Evolutionary conservation across 2,329 filamentous ascomycete genomes (phyloP), one percentile per base, ranked within the genome.

Genomic region (Chalara sp.): DNA sequence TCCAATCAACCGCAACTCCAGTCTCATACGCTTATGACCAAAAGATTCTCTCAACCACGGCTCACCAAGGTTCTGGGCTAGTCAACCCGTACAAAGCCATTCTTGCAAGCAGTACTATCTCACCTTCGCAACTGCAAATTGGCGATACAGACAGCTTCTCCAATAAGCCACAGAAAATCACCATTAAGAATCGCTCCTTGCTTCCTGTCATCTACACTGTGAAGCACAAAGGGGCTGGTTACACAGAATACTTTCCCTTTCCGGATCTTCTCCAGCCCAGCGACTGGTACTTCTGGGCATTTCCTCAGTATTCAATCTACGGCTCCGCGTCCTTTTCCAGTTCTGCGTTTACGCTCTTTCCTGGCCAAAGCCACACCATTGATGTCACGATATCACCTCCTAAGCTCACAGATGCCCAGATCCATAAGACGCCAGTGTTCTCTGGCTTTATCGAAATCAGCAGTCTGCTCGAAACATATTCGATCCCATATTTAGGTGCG

Each of bases 1-100:
- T 70, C 6, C 64, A 66, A 45, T 62, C 59, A 0, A 68, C 62
- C 1, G 56, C 66, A 1, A 61, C 32, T 2, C 66, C 64, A 0
- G 42, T 62, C 1, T 51, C 55, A 7, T 64, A 61, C 56, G 58
- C 58, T 28, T 62, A 55, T 50, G 54, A 68, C 53, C 50, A 58
- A 6, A 57, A 58, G 3, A 57, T 66, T 39, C 50, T 63, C 3
- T 61, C 66, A 1, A 56, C 63, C 1, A 61, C 61, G 0, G 54
- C 61, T 2, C 66, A 69, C 43, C 67, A 70, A 52, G 68, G 67
- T 8, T 63, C 65, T 5, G 67, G 67, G 5, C 49, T 68, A 6
- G 56, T 69, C 6, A 64, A 69, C 48, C 61, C 55, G 3, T 65
- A 65, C 40, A 57, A 63, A 11, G 66, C 67, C 12, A 55, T 66